These are phyloP conservation scores for Pneumocystis carinii DNA, from an alignment of 1,139 yeast genomes.

Conservation along the genomic window DNA sequence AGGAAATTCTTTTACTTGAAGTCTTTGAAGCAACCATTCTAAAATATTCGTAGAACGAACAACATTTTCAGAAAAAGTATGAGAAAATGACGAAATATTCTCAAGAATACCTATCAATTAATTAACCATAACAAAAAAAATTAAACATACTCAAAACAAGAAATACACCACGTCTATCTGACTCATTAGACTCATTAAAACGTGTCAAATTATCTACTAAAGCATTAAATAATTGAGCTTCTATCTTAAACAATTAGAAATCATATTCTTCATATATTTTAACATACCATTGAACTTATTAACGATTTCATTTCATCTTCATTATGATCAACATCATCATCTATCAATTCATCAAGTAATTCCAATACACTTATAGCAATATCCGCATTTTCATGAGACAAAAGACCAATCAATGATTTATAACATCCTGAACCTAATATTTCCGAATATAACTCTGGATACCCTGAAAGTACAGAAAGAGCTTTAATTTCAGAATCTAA, in stretches of 20 bases:
- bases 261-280: neutral
- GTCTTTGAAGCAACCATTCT: constrained; percentile 15
- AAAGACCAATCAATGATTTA: constrained; percentile 18
- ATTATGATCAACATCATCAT: constrained; percentile 14
- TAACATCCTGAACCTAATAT: constrained; percentile 18
- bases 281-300: constrained; percentile 8
- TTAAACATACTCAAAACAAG: constrained; percentile 4
- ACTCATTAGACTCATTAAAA: constrained; percentile 12
- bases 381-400: constrained; percentile 25
- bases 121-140: constrained; percentile 10
- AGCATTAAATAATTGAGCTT: constrained; percentile 11
- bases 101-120: constrained; percentile 13
- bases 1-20: constrained; percentile 12
- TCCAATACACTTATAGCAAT: constrained; percentile 21
- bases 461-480: constrained; percentile 22
- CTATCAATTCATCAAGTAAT: constrained; percentile 19
- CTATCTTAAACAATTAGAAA: constrained; percentile 3
- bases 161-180: constrained; percentile 11
- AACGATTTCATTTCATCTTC: constrained; percentile 11
- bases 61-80: constrained; percentile 9
- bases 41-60: constrained; percentile 12
- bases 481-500: constrained; percentile 21
- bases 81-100: constrained; percentile 11
- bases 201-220: constrained; percentile 13
- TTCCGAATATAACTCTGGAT: constrained; percentile 18